Evolutionary conservation across 805 yeast species (phyloP).

Genomic region (Candida dajiaensis): DNA sequence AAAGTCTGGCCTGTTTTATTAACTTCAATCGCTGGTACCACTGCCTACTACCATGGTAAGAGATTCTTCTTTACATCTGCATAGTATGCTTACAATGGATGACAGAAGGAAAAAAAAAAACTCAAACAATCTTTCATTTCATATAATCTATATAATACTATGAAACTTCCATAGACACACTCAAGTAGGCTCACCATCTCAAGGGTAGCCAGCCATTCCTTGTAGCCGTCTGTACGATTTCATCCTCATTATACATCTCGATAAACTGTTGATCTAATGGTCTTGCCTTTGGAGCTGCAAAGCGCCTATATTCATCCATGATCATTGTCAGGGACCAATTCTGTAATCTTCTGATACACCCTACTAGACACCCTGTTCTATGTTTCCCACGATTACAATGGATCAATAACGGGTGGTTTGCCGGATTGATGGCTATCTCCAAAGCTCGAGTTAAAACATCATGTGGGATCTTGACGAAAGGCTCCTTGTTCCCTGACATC

Average conservation of each 20-base stretch:
- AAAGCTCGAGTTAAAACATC: slow-evolving; percentile 74
- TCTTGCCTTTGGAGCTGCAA: slow-evolving; percentile 92
- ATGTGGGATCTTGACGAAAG: slow-evolving; percentile 71
- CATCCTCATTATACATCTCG: slow-evolving; percentile 73
- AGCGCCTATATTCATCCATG: slow-evolving; percentile 90
- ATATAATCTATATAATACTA: not conserved
- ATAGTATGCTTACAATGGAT: too few species aligned
- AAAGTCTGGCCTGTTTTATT: slow-evolving; percentile 59
- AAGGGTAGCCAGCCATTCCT: slow-evolving; percentile 59
- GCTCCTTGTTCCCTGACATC: slow-evolving; percentile 92
- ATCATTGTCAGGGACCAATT: slow-evolving; percentile 92
- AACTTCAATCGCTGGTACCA: slow-evolving; percentile 51
- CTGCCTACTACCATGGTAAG: slow-evolving; percentile 63
- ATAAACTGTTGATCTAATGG: slow-evolving; percentile 95
- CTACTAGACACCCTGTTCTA: slow-evolving; percentile 93
- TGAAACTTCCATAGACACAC: too few species aligned
- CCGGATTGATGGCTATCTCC: slow-evolving; percentile 75
- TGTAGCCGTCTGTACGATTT: slow-evolving; percentile 49
- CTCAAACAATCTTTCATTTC: not conserved
- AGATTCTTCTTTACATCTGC: slow-evolving; percentile 42
- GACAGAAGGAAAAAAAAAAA: slow-evolving; percentile 25
- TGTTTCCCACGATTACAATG: slow-evolving; percentile 98
- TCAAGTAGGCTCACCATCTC: slow-evolving; percentile 41
- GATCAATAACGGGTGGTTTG: slow-evolving; percentile 83
- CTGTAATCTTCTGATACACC: slow-evolving; percentile 83